Evolutionary conservation across 2,329 filamentous ascomycete genomes (phyloP), one percentile per base, ranked within the genome.

Genomic region (Penicillium sp.): DNA sequence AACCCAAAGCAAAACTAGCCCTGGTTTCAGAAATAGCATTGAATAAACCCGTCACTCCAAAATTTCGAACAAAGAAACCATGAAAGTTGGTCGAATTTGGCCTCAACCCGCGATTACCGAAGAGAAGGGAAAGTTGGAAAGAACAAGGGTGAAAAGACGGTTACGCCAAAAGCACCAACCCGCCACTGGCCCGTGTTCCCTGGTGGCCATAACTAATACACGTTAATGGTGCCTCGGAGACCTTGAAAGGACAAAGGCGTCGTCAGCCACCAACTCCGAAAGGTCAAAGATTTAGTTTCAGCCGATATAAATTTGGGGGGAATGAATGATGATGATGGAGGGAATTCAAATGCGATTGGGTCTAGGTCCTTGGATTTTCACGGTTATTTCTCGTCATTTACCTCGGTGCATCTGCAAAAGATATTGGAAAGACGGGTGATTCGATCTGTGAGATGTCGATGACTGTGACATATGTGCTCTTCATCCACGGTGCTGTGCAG

Each of bases 101-200:
- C 31, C 24, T 39, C 34, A 35, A 52, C 29, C 48, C 53, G 48
- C 42, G 40, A 46, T 52, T 52, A 31, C 53, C 48, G 48, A 42
- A 50, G 31, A 51, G 38, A 26, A 26, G 26, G 38, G 40, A 50
- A 40, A 45, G 16, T 29, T 46, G 47, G 20, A 51, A 34, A 43
- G 40, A 55, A 52, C 42, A 50, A 31, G 14, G 13, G 35, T 43
- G 31, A 50, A 29, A 51, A 18, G 26, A 40, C 40, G 53, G 53
- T 52, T 40, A 55, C 53, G 53, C 47, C 32, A 50, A 44, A 55
- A 24, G 24, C 48, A 46, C 42, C 11, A 54, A 24, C 18, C 48
- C 53, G 53, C 48, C 53, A 55, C 53, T 40, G 40, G 16, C 26
- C 20, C 42, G 48, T 55, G 48, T 52, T 52, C 48, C 53, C 40